Evolutionary conservation across 495 filamentous ascomycete genomes (phyloP).

Genomic region (Schizothecium vesticola): DNA sequence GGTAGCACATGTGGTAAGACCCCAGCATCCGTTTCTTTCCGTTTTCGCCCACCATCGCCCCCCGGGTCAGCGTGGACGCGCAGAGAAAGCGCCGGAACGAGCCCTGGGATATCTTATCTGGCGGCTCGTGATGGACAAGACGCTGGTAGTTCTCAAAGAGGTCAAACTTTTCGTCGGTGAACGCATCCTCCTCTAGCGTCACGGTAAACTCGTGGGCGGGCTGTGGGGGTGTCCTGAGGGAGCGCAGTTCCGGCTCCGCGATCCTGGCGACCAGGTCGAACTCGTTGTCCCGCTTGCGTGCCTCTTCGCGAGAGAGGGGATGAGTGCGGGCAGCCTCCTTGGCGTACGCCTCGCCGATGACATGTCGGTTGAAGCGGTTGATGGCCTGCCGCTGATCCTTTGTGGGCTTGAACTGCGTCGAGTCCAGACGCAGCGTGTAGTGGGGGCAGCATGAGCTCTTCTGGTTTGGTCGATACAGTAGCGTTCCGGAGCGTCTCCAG

Average conservation of each 20-base stretch:
- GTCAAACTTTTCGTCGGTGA: constrained; percentile 81
- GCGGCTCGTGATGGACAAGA: constrained; percentile 68
- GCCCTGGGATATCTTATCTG: constrained; percentile 56
- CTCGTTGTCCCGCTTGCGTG: constrained; percentile 61
- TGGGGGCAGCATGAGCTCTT: constrained; percentile 85
- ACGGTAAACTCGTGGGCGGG: constrained; percentile 78
- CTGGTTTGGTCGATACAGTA: constrained; percentile 91
- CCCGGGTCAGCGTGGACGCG: constrained; percentile 62
- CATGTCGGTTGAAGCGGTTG: constrained; percentile 83
- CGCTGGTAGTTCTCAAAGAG: constrained; percentile 86
- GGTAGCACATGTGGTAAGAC: constrained; percentile 93
- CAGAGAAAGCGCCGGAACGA: constrained; percentile 86
- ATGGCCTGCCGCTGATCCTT: constrained; percentile 82
- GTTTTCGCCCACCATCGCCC: constrained; percentile 36
- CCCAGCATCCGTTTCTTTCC: constrained; percentile 60
- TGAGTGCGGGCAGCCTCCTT: constrained; percentile 65
- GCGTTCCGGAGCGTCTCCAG: constrained; percentile 77
- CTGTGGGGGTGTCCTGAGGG: constrained; percentile 51
- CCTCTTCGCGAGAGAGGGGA: constrained; percentile 77
- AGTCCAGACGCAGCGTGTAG: constrained; percentile 84
- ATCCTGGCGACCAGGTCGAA: constrained; percentile 70
- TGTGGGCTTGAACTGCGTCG: constrained; percentile 59
- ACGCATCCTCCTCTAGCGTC: constrained; percentile 70
- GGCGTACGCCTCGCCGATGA: constrained; percentile 74
- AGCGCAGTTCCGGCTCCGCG: constrained; percentile 58